Evolutionary conservation across 305 asterid genomes (phyloP), one percentile per base, ranked within the genome.

Genomic region (Lippia alba): DNA sequence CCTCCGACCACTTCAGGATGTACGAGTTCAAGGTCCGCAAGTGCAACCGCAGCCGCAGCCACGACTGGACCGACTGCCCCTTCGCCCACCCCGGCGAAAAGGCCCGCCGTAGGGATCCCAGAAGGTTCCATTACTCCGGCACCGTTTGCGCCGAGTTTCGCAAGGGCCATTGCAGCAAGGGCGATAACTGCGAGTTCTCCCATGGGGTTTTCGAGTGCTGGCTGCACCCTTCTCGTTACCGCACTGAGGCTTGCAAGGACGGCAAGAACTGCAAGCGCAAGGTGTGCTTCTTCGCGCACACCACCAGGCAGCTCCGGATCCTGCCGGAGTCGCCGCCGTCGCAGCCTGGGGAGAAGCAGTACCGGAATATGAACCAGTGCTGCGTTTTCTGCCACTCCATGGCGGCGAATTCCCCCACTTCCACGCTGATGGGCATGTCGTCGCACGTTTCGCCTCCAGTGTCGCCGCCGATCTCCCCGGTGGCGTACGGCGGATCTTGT

Each of bases 11-110:
- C 56, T 91, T 93, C 76, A 74, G 98, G 9, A 93, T 93, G 81
- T 91, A 79, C 67, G 98, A 93, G 56, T 92, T 92, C 45, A 92
- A 92, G 84, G 96, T 92, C 9, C 76, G 97, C 0, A 85, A 87
- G 11, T 92, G 96, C 76, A 88, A 82, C 0, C 87, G 97, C 4
- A 92, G 89, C 89, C 82, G 96, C 0, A 92, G 94, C 81, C 97
- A 92, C 4, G 97, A 92, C 69, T 92, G 97, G 97, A 92, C 96
- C 15, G 97, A 92, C 62, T 92, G 97, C 75, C 97, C 97, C 3
- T 91, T 91, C 36, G 93, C 95, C 12, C 96, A 91, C 24, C 97
- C 96, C 0, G 97, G 97, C 2, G 97, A 89, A 51, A 92, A 90
- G 74, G 97, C 97, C 5, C 83, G 96, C 5, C 67, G 97, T 32